phyloP scores from a whole-genome alignment of 2,329 filamentous ascomycete species.

The Sporothrix brunneoviolacea region DNA sequence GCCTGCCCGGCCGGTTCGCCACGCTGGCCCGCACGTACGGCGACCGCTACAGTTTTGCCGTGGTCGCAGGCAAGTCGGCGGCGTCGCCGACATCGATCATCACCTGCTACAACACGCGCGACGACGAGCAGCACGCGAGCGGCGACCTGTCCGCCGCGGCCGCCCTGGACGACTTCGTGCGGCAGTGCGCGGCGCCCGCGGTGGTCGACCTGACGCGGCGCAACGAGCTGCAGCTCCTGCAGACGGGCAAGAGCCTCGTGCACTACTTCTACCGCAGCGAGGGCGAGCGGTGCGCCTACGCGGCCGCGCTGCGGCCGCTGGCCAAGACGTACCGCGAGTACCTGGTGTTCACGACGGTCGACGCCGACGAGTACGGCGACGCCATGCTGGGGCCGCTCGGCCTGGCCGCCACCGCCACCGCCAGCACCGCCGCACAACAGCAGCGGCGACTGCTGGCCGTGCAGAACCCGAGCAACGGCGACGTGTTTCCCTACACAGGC shows the following conservation, averaged over 20 bases:
- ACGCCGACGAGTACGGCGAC: conserved; percentile 38
- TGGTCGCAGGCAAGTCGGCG: conserved; percentile 15
- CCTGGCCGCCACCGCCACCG: conserved; percentile 20
- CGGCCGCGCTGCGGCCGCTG: conserved; percentile 30
- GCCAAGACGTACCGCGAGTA: conserved; percentile 42
- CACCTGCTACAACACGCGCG: conserved; percentile 35
- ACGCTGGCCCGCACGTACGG: conserved; percentile 29
- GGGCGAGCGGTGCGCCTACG: conserved; percentile 30
- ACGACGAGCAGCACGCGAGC: conserved; percentile 29
- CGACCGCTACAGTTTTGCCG: conserved; percentile 38
- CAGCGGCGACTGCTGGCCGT: conserved; percentile 30
- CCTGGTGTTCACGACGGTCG: conserved; percentile 41
- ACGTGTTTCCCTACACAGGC: conserved; percentile 34
- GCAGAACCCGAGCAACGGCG: conserved; percentile 37
- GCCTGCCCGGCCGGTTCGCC: conserved; percentile 26
- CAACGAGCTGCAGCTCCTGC: conserved; percentile 33
- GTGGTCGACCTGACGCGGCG: conserved; percentile 39
- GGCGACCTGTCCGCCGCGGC: conserved; percentile 25
- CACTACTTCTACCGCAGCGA: conserved; percentile 28
- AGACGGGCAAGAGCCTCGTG: conserved; percentile 26
- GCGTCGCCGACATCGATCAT: conserved; percentile 17
- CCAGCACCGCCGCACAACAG: conserved; percentile 20
- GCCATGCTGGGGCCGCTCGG: conserved; percentile 37
- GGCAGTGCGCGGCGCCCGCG: conserved; percentile 31
- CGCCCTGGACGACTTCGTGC: conserved; percentile 32